These are phyloP conservation scores for Eucalyptus camaldulensis DNA, from an alignment of 345 rosid genomes.

Conservation along the genomic window DNA sequence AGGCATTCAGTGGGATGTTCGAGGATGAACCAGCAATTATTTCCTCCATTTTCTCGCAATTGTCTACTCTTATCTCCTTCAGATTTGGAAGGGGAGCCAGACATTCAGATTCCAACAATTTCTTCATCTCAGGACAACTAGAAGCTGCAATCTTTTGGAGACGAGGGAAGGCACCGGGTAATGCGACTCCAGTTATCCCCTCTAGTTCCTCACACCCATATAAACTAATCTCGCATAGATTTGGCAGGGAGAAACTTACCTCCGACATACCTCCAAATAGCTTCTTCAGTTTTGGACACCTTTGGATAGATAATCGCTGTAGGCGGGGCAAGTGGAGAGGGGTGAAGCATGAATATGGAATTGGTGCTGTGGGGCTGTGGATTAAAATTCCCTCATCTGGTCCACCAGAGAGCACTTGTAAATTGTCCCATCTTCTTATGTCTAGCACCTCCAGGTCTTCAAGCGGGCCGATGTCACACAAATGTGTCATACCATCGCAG, in stretches of 20 bases:
- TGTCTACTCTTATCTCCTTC: neutral
- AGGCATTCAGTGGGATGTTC: neutral
- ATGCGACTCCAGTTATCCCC: neutral
- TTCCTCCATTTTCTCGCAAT: neutral
- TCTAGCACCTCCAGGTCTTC: neutral
- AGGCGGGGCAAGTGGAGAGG: neutral
- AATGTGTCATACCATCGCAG: neutral
- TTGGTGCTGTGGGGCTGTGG: neutral
- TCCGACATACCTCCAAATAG: neutral
- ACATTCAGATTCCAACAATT: neutral
- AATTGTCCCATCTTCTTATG: neutral
- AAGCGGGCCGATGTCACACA: neutral
- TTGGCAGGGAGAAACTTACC: neutral
- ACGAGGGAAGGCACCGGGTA: neutral
- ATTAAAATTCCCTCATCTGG: neutral
- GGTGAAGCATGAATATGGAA: neutral
- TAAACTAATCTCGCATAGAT: neutral
- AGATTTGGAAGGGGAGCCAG: neutral
- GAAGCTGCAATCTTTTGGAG: neutral
- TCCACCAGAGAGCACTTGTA: neutral
- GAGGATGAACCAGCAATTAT: neutral
- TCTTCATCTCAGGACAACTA: neutral
- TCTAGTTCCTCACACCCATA: neutral
- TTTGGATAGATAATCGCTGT: neutral
- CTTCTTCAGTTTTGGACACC: neutral